Evolutionary conservation across 331 rosid genomes (phyloP), one percentile per base, ranked within the genome.

Genomic region (Rhamnella rubrinervis): DNA sequence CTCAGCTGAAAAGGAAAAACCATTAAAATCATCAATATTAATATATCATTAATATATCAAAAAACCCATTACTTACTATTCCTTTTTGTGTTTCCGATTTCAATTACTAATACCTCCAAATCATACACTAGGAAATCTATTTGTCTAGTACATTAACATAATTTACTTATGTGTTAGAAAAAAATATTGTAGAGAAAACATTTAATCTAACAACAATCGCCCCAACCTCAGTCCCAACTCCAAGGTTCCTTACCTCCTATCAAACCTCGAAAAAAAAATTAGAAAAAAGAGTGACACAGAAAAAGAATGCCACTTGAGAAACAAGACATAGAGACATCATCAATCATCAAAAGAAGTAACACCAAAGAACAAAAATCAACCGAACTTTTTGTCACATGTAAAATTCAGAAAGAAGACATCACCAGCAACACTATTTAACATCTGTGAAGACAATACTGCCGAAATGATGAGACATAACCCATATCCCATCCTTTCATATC

Each of bases 401-500:
- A 59, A 38, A 59, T 53, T 52, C 25, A 68, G 55, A 31, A 61
- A 20, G 39, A 74, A 44, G 60, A 66, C 73, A 88, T 88, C 74
- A 91, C 98, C 98, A 69, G 98, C 96, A 70, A 93, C 97, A 80
- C 97, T 89, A 82, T 93, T 93, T 82, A 93, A 76, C 85, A 93
- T 80, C 81, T 93, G 98, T 61, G 93, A 55, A 93, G 92, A 82
- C 98, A 93, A 86, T 93, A 91, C 84, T 91, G 98, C 90, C 91
- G 98, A 81, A 93, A 93, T 52, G 96, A 88, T 70, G 97, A 76
- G 6, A 87, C 17, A 68, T 93, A 93, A 77, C 98, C 96, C 68
- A 79, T 96, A 62, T 91, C 98, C 97, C 98, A 93, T 64, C 98
- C 98, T 85, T 93, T 93, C 73, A 93, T 76, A 81, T 93, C 98